phyloP scores from a whole-genome alignment of 2,329 filamentous ascomycete species.

The Penicillium olsonii region DNA sequence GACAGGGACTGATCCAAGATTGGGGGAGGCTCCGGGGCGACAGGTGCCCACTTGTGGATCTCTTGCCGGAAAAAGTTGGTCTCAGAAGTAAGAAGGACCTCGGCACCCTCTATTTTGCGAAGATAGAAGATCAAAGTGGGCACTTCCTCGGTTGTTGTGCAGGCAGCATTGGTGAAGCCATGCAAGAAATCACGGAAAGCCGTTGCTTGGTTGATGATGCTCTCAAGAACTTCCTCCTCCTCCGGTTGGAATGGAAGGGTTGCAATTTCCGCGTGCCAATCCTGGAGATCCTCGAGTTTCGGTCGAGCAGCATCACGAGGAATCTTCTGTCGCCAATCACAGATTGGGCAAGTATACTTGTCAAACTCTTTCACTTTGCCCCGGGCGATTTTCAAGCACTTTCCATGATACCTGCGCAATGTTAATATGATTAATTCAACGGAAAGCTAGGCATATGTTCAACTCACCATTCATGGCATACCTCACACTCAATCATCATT shows the following conservation, averaged over 20 bases:
- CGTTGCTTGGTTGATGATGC: slow-evolving; percentile 81
- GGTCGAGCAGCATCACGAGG: slow-evolving; percentile 93
- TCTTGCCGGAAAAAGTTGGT: slow-evolving; percentile 98
- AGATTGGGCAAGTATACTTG: slow-evolving; percentile 97
- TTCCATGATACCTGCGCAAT: slow-evolving; percentile 80
- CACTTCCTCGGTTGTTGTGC: slow-evolving; percentile 81
- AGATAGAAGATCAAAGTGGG: slow-evolving; percentile 92
- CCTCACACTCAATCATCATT: slow-evolving; percentile 99
- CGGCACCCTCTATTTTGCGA: slow-evolving; percentile 94
- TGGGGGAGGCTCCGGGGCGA: slow-evolving; percentile 82
- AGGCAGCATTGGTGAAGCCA: slow-evolving; percentile 76
- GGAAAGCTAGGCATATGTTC: background rate
- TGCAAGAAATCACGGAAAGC: slow-evolving; percentile 81
- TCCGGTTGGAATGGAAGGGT: slow-evolving; percentile 90
- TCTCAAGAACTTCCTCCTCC: slow-evolving; percentile 82
- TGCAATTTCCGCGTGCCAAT: slow-evolving; percentile 81
- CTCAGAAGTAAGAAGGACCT: slow-evolving; percentile 86
- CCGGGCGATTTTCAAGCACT: slow-evolving; percentile 94
- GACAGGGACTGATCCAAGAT: slow-evolving; percentile 85
- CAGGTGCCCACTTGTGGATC: slow-evolving; percentile 89
- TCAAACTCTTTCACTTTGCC: slow-evolving; percentile 98
- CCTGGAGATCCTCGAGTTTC: slow-evolving; percentile 84
- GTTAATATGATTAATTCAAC: slow-evolving; percentile 30
- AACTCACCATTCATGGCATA: slow-evolving; percentile 93
- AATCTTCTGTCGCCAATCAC: slow-evolving; percentile 95